A percentile compares a stretch with the other conserved stretches of the same genome.
Conservation (phyloP, 202 grass and related monocot species). For the Schoenoplectus triqueter region DNA sequence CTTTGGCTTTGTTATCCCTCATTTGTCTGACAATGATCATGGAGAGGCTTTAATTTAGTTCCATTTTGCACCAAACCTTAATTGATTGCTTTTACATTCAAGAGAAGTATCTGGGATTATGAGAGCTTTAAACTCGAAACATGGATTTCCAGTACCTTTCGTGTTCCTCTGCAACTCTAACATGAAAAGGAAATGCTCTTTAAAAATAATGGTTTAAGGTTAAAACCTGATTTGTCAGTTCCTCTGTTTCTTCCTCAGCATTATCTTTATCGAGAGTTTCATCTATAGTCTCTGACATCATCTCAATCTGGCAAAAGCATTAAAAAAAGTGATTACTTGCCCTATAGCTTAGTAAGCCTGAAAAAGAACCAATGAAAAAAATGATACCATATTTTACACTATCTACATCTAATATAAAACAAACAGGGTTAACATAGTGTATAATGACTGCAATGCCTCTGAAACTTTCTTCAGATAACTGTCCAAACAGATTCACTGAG, state of each 20-base stretch:
- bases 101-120: neutral
- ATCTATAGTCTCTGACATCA: constrained; percentile 97
- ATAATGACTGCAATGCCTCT: neutral
- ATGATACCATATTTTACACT: neutral
- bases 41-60: neutral
- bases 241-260: constrained; percentile 99
- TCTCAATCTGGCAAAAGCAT: constrained; percentile 70
- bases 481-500: neutral
- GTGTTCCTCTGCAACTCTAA: neutral
- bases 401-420: neutral
- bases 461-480: constrained; percentile 11
- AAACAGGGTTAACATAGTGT: neutral
- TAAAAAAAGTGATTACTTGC: constrained; percentile 1
- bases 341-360: neutral
- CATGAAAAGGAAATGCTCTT: constrained; percentile 8
- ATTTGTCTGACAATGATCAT: neutral
- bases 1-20: neutral
- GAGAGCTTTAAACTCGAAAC: neutral
- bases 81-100: neutral
- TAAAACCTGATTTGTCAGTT: constrained; percentile 92
- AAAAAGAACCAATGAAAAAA: constrained; percentile 15
- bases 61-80: neutral
- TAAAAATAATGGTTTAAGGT: constrained; percentile 55
- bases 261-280: constrained; percentile 99
- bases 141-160: constrained; percentile 4